phyloP scores from a whole-genome alignment of 345 rosid genomes.

The Brassica juncea region DNA sequence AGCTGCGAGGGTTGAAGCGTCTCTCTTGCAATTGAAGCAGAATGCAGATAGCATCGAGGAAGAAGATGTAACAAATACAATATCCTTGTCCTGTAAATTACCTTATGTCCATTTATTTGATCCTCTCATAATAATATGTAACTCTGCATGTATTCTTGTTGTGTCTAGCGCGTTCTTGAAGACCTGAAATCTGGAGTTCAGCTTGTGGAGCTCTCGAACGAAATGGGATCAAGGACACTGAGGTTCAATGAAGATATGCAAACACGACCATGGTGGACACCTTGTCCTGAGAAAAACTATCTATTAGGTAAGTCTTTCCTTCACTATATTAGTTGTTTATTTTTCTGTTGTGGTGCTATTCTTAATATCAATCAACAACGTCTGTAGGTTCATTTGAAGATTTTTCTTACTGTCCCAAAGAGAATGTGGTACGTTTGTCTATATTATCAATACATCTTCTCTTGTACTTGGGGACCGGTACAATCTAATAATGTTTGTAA shows the following conservation, averaged over 20 bases:
- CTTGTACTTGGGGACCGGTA: neutral
- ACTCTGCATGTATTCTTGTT: conserved; percentile 10
- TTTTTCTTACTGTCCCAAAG: conserved; percentile 62
- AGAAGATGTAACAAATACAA: conserved; percentile 59
- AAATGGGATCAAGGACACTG: conserved; percentile 68
- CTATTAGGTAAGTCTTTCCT: conserved; percentile 60
- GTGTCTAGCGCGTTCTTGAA: conserved; percentile 67
- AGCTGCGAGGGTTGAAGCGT: conserved; percentile 68
- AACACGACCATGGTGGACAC: conserved; percentile 98
- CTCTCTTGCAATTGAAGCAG: conserved; percentile 78
- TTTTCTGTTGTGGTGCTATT: neutral
- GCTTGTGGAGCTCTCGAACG: conserved; percentile 76
- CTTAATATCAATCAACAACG: conserved; percentile 15
- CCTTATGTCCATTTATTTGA: neutral
- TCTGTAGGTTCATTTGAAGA: conserved; percentile 87
- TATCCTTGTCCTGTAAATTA: conserved; percentile 1
- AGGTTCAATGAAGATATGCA: conserved; percentile 86
- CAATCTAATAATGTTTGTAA: conserved; percentile 9
- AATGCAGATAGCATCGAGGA: conserved; percentile 69
- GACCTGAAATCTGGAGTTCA: conserved; percentile 63
- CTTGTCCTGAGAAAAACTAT: conserved; percentile 74
- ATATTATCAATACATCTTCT: conserved; percentile 1
- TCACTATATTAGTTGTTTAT: neutral
- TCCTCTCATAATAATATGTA: conserved; percentile 21
- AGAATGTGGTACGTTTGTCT: conserved; percentile 54